Conservation (phyloP, 2,329 filamentous ascomycete genomes). For the Colletotrichum tabaci region DNA sequence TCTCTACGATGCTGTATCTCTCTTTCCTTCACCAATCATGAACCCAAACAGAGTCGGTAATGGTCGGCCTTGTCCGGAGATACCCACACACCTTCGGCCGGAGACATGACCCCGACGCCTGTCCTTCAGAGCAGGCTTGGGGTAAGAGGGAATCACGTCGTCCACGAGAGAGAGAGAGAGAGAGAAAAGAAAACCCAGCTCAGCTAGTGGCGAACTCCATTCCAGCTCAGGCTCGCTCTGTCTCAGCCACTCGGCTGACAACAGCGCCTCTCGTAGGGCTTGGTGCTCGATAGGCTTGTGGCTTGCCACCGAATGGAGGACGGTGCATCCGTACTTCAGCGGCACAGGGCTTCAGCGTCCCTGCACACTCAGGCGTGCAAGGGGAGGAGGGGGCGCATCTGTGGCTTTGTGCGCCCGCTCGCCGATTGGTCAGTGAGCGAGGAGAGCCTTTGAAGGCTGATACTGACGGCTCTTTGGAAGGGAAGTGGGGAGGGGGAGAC, state of each 20-base stretch:
- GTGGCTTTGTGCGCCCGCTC: neutral
- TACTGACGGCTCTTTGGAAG: too few species aligned
- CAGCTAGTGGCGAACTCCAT: neutral
- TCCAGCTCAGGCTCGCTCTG: neutral
- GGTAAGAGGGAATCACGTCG: neutral
- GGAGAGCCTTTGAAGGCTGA: neutral
- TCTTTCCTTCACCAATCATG: too few species aligned
- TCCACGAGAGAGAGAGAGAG: neutral
- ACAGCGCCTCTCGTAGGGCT: conserved; percentile 19
- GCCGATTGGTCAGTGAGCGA: conserved; percentile 1
- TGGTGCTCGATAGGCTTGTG: conserved; percentile 9
- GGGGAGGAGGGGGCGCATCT: neutral
- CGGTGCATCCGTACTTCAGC: neutral
- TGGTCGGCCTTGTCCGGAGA: neutral
- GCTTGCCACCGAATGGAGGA: conserved; percentile 13
- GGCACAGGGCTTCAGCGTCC: neutral
- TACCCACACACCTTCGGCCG: neutral
- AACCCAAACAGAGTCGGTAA: neutral
- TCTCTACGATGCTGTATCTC: too few species aligned
- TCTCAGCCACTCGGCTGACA: conserved; percentile 10
- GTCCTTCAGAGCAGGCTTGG: neutral
- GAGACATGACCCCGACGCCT: neutral
- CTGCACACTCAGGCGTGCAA: neutral
- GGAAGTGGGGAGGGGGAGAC: neutral
- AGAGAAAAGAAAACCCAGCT: neutral